These are phyloP conservation scores for Teunomyces atbi DNA, from an alignment of 805 yeast genomes.

Conservation along the genomic window DNA sequence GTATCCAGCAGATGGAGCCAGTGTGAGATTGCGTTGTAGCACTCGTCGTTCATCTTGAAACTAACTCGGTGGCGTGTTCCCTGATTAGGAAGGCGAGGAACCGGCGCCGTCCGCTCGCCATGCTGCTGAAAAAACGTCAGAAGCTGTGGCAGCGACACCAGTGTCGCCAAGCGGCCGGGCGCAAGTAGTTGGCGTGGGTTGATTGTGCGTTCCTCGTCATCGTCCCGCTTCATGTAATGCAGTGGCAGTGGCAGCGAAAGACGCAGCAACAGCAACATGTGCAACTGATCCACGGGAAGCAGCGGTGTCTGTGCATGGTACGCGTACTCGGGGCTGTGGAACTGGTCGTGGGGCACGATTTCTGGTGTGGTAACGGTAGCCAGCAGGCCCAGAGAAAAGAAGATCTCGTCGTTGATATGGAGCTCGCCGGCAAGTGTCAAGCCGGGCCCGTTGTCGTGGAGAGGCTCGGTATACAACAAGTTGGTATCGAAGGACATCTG, in stretches of 20 bases:
- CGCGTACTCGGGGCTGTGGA: conserved; percentile 6
- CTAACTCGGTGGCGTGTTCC: conserved; percentile 8
- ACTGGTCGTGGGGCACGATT: background rate
- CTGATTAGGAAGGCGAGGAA: background rate
- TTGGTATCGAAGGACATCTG: background rate
- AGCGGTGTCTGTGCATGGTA: conserved; percentile 6
- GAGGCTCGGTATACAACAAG: background rate
- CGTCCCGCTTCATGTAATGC: conserved; percentile 4
- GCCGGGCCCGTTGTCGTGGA: background rate
- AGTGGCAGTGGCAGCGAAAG: conserved; percentile 9
- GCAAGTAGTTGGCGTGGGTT: conserved; percentile 14
- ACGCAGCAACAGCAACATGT: conserved; percentile 9
- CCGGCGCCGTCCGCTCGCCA: background rate
- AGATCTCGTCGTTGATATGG: conserved; percentile 9
- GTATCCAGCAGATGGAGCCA: conserved; percentile 25
- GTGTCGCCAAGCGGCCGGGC: conserved; percentile 1
- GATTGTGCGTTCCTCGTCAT: conserved; percentile 11
- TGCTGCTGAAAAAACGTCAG: conserved; percentile 3
- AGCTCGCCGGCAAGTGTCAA: conserved; percentile 4
- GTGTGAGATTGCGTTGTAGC: conserved; percentile 36
- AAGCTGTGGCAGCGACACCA: conserved; percentile 6
- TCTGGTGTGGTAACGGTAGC: conserved; percentile 6
- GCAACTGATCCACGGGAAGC: conserved; percentile 12
- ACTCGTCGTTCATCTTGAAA: conserved; percentile 37
- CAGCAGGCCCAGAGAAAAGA: conserved; percentile 4